Conservation (phyloP, 2,329 filamentous ascomycete species). For the Penicillium sp. region DNA sequence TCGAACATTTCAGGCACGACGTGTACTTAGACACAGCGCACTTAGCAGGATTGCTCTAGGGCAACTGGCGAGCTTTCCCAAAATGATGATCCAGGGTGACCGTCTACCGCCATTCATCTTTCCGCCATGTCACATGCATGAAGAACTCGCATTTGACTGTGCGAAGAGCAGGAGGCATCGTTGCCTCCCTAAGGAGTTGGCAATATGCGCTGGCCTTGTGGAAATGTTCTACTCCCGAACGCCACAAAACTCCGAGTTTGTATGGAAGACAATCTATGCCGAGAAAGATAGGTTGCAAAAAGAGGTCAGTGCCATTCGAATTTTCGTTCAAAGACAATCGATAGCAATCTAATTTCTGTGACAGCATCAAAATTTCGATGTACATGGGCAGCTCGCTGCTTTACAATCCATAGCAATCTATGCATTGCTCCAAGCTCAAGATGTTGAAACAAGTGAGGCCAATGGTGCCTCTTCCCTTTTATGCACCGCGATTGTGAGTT, state of each 20-base stretch:
- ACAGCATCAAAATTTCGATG: constrained; percentile 9
- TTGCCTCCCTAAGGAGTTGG: constrained; percentile 8
- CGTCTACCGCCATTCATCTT: constrained; percentile 11
- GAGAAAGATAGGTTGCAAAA: constrained; percentile 6
- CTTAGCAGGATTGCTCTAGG: constrained; percentile 9
- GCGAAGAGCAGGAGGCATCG: constrained; percentile 2
- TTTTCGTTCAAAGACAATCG: not conserved
- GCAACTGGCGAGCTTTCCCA: constrained; percentile 5
- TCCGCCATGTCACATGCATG: constrained; percentile 7
- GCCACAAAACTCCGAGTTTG: constrained; percentile 6
- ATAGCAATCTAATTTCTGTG: not conserved
- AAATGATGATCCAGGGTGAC: constrained; percentile 12
- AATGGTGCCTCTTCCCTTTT: constrained; percentile 7
- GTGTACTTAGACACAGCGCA: constrained; percentile 3
- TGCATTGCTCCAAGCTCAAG: constrained; percentile 6
- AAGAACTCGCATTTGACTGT: constrained; percentile 9
- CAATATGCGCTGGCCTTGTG: constrained; percentile 10
- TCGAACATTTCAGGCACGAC: constrained; percentile 2
- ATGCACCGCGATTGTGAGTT: constrained; percentile 3
- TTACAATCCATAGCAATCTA: constrained; percentile 12
- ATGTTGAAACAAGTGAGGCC: constrained; percentile 5
- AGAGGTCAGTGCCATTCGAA: not conserved
- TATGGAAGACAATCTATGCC: constrained; percentile 12
- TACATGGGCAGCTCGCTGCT: constrained; percentile 7
- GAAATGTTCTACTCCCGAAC: constrained; percentile 11